Evolutionary conservation across 192 early-diverging fungal genomes (phyloP), one percentile per base, ranked within the genome.

Genomic region (Podila verticillata): DNA sequence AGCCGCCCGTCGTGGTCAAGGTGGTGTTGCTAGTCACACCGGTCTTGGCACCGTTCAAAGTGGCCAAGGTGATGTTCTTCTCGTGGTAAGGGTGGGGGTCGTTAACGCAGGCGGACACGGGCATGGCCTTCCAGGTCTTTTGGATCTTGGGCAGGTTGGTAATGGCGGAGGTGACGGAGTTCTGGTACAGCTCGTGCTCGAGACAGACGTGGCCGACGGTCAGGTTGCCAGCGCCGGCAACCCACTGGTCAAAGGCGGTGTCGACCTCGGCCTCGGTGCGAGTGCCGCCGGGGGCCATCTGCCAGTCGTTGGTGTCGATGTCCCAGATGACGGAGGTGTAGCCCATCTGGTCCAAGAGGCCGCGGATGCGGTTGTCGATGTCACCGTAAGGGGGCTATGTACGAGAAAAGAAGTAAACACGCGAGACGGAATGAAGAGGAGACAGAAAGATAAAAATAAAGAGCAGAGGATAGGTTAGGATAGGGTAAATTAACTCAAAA

Each of bases 291-390:
- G 74, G 74, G 28, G 60, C 24, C 64, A 83, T 77, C 66, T 44
- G 35, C 87, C 87, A 89, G 57, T 89, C 87, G 65, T 89, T 63
- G 26, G 87, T 87, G 32, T 87, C 87, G 12, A 73, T 64, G 54
- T 87, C 82, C 87, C 87, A 89, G 60, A 87, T 87, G 64, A 89
- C 85, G 24, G 84, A 69, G 70, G 70, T 75, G 75, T 83, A 83
- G 7, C 83, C 83, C 57, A 85, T 72, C 13, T 39, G 64, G 20
- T 28, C 49, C 26, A 82, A 34, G 26, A 80, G 66, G 6, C 54
- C 66, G n/a, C 68, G 74, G 70, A 65, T 72, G 31, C 75, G 73
- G 54, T 74, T 39, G 48, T 69, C 65, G 48, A 65, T 65, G 32
- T 68, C 67, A 35, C 80, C 81, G 28, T 61, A 74, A 9, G 83